Conservation (phyloP, 2,329 filamentous ascomycete genomes). For the Paramyrothecium roridum region DNA sequence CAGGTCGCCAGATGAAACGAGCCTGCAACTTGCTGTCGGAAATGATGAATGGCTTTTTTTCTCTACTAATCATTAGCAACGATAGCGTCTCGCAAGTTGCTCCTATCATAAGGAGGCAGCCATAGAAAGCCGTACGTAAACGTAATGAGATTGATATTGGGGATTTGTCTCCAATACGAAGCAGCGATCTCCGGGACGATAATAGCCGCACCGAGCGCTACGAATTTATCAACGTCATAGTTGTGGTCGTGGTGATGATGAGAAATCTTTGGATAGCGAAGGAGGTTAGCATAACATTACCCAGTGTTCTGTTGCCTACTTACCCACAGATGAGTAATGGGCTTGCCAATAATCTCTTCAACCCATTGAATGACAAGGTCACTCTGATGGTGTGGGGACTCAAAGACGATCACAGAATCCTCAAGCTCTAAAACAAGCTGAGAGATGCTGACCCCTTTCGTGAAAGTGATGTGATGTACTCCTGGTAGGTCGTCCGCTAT, state of each 20-base stretch:
- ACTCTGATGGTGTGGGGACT: conserved; percentile 12
- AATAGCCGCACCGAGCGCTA: conserved; percentile 1
- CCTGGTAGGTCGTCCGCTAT: conserved; percentile 1
- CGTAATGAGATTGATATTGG: conserved; percentile 1
- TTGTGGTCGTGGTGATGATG: conserved; percentile 6
- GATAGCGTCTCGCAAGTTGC: neutral
- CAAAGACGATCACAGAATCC: conserved; percentile 8
- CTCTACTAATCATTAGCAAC: neutral
- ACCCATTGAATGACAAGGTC: conserved; percentile 12
- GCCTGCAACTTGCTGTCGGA: conserved; percentile 3
- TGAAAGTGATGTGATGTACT: neutral
- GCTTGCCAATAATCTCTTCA: conserved; percentile 6
- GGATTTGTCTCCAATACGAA: conserved; percentile 2
- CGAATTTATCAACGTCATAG: conserved; percentile 1
- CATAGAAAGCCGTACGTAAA: conserved; percentile 1
- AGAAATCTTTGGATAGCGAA: neutral
- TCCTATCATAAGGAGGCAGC: neutral
- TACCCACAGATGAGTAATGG: conserved; percentile 11
- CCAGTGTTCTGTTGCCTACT: neutral
- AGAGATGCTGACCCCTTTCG: neutral
- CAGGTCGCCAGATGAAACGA: conserved; percentile 3
- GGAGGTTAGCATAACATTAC: neutral
- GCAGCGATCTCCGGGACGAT: conserved; percentile 3
- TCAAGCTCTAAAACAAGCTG: conserved; percentile 11
- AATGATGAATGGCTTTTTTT: conserved; percentile 1